phyloP scores from a whole-genome alignment of 106 monocot species.

The Iris macrosiphon region DNA sequence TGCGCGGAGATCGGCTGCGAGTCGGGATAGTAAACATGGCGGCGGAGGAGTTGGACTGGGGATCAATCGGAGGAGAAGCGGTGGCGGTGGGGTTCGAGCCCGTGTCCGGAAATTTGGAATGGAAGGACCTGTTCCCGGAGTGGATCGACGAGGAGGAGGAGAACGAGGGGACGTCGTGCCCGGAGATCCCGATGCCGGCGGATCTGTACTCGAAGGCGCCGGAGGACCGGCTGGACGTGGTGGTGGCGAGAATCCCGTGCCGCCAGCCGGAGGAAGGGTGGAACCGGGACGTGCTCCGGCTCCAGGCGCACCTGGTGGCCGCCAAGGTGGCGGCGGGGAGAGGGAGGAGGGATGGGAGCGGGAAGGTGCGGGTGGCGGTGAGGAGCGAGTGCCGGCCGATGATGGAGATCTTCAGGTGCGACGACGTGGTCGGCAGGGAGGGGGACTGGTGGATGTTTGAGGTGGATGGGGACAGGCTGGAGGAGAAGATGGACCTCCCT shows the following conservation, averaged over 20 bases:
- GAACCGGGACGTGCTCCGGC: conserved; percentile 52
- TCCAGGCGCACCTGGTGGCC: conserved; percentile 69
- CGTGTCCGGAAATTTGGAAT: conserved; percentile 37
- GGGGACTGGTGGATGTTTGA: conserved; percentile 79
- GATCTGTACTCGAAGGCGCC: too few relatives aligned
- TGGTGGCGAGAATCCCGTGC: conserved; percentile 68
- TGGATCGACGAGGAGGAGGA: conserved; percentile 91
- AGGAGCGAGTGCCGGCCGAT: conserved; percentile 69
- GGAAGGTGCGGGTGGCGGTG: conserved; percentile 44
- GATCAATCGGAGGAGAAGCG: conserved; percentile 3
- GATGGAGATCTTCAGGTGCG: conserved; percentile 76
- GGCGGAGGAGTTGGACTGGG: conserved; percentile 18
- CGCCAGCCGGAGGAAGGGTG: conserved; percentile 32
- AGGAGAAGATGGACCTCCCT: conserved; percentile 71
- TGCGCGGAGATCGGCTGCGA: conserved; percentile 5
- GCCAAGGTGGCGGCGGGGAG: conserved; percentile 48
- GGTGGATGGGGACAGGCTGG: conserved; percentile 39
- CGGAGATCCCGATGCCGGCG: conserved; percentile 82
- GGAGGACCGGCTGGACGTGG: conserved; percentile 53
- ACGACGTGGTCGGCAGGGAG: conserved; percentile 55
- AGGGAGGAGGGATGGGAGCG: conserved; percentile 32
- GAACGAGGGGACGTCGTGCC: conserved; percentile 53
- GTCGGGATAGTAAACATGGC: conserved; percentile 56
- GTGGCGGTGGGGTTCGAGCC: conserved; percentile 36
- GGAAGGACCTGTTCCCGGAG: conserved; percentile 86